A percentile compares a stretch with the other conserved stretches of the same genome.
Conservation (phyloP, 345 rosid species). For the Excoecaria agallocha region DNA sequence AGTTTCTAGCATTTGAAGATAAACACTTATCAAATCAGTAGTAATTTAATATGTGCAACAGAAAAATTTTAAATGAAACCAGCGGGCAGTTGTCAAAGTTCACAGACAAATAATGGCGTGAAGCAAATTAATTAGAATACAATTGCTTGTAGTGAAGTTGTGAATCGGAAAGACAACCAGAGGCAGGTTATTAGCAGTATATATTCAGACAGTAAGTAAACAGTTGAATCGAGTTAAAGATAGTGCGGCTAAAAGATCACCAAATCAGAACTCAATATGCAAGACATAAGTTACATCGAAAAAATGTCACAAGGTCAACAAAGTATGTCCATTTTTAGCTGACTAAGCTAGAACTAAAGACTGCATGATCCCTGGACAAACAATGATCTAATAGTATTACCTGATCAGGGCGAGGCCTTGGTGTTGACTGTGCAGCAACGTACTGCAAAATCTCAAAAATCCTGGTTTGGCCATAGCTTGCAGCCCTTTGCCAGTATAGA, state of each 20-base stretch:
- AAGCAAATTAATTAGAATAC: not conserved
- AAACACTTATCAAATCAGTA: not conserved
- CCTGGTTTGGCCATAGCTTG: conserved; percentile 51
- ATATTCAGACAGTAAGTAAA: not conserved
- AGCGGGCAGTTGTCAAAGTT: not conserved
- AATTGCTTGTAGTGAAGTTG: not conserved
- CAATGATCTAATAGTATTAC: conserved; percentile 16
- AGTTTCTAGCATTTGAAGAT: not conserved
- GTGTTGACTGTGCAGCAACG: conserved; percentile 48
- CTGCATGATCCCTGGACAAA: not conserved
- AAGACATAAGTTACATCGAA: not conserved
- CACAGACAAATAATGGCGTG: not conserved
- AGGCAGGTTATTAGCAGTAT: not conserved
- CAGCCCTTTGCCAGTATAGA: conserved; percentile 55
- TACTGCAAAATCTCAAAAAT: conserved; percentile 50
- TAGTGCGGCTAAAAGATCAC: not conserved
- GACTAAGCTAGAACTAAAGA: not conserved
- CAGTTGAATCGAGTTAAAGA: not conserved
- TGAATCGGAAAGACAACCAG: not conserved
- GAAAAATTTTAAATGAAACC: not conserved
- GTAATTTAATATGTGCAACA: not conserved
- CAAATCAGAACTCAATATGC: conserved; percentile 1
- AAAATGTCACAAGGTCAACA: not conserved
- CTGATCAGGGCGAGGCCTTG: conserved; percentile 48
- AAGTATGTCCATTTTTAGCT: not conserved